Base-by-base conservation (phyloP, 257 asterid species). In the Nyctanthes arbortristis region DNA sequence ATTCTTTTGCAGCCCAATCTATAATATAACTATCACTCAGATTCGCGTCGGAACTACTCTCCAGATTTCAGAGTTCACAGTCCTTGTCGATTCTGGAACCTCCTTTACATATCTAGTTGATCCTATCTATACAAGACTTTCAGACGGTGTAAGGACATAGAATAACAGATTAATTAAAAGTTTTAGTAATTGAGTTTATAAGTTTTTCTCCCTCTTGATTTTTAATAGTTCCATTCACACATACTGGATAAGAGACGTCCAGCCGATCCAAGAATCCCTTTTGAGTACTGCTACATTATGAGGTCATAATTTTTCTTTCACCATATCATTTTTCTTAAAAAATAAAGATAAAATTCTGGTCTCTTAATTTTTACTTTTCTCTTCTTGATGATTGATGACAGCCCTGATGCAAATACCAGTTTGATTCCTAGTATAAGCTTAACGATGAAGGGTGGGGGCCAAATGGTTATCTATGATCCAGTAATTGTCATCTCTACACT, bases 51-150 rank as follows among this genome's bases (percentile, higher is more conserved):
- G 95, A 71, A 77, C 84, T 37, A 58, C 68, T 67, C 75, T 85
- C 54, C 71, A 84, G 27, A 84, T 87, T 75, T 70, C 78, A 4
- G 82, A 81, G 75, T 80, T 91, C 72, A 75, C 88, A 33, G 91
- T 93, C 54, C 90, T 91, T 70, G 86, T 91, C 66, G 95, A 91
- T 74, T 85, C 95, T 29, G 96, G 96, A 73, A 91, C 97, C 74
- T 91, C 97, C 78, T 89, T 87, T 70, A 85, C 97, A 7, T 89
- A 91, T 79, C 88, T 91, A 52, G 88, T 66, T 20, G 93, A 87
- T 54, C 93, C 96, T 63, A 36, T 76, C 37, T 91, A 87, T 68
- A 68, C 88, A 72, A 71, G 55, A 76, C 77, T 89, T 74, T 73
- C 86, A 61, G 88, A 85, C 34, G 85, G 79, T 61, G 97, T 91